Percentiles rank a stretch among this genome's conserved stretches.
Conservation (phyloP, 139 green algal genomes). For the Trebouxia sp. region DNA sequence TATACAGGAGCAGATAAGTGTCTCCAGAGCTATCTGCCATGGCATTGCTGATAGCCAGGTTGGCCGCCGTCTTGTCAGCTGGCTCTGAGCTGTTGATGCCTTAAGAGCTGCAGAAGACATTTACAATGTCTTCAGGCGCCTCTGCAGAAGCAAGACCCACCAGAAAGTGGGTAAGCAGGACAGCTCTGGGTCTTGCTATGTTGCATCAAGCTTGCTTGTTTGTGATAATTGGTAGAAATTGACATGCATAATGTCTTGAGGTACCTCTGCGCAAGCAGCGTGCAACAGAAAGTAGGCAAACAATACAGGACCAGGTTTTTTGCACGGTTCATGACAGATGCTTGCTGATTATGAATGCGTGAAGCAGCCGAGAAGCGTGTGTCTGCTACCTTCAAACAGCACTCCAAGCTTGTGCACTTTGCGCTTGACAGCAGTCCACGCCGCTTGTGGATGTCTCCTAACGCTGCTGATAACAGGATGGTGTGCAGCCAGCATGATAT, state of each 20-base stretch:
- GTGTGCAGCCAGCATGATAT: slow-evolving; percentile 65
- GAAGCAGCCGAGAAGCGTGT: neutral
- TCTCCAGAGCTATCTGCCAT: slow-evolving; percentile 46
- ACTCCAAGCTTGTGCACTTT: neutral
- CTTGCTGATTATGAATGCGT: neutral
- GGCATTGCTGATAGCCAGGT: slow-evolving; percentile 52
- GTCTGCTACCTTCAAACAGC: neutral
- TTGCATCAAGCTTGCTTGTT: neutral
- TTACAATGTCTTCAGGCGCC: slow-evolving; percentile 24
- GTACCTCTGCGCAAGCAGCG: neutral
- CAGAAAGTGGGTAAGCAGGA: neutral
- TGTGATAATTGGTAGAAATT: neutral
- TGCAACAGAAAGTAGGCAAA: slow-evolving; percentile 40
- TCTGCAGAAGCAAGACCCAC: neutral
- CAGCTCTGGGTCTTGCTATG: neutral
- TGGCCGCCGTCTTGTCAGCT: slow-evolving; percentile 44
- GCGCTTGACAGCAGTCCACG: neutral
- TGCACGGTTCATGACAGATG: neutral
- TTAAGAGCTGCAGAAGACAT: slow-evolving; percentile 39
- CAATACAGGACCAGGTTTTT: slow-evolving; percentile 41
- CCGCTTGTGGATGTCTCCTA: neutral
- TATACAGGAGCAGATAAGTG: slow-evolving; percentile 48
- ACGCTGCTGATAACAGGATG: slow-evolving; percentile 58
- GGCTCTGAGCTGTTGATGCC: slow-evolving; percentile 41
- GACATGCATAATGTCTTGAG: neutral